Percentiles rank a stretch among this genome's conserved stretches.
phyloP scores from a whole-genome alignment of 2,329 filamentous ascomycete species.

The Dactylonectria macrodidyma region DNA sequence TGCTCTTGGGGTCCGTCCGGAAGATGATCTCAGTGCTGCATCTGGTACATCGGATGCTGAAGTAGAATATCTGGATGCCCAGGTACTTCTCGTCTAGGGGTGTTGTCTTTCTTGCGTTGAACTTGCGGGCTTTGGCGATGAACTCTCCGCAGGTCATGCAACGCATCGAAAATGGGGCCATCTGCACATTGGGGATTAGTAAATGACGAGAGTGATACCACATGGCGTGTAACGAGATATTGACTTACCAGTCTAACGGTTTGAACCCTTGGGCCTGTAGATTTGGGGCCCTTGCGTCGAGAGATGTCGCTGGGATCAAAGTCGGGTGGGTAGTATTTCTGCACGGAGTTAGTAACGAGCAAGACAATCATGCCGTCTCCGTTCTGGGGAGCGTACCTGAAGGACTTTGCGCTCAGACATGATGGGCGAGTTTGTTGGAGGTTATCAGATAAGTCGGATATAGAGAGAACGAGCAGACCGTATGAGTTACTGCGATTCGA shows the following conservation, averaged over 20 bases:
- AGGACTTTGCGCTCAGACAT: constrained; percentile 94
- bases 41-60: constrained; percentile 86
- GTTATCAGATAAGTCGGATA: background rate
- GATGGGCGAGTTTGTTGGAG: constrained; percentile 46
- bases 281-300: constrained; percentile 78
- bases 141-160: constrained; percentile 75
- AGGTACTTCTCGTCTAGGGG: constrained; percentile 91
- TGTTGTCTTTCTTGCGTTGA: constrained; percentile 95
- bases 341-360: constrained; percentile 25
- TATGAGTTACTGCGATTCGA: background rate
- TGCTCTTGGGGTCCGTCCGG: constrained; percentile 94
- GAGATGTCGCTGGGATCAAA: constrained; percentile 91
- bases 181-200: constrained; percentile 53
- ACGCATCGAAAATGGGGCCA: constrained; percentile 67
- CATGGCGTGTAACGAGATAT: no score
- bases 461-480: background rate
- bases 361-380: background rate
- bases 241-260: constrained; percentile 77
- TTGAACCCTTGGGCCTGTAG: constrained; percentile 83
- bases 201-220: no score
- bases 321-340: constrained; percentile 79
- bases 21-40: constrained; percentile 92
- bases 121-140: constrained; percentile 94
- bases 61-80: constrained; percentile 87
- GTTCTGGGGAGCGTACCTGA: constrained; percentile 45